Percentiles rank a stretch among this genome's conserved stretches.
phyloP scores from a whole-genome alignment of 108 stramenopile species.

The Nannochloropsis granulata region DNA sequence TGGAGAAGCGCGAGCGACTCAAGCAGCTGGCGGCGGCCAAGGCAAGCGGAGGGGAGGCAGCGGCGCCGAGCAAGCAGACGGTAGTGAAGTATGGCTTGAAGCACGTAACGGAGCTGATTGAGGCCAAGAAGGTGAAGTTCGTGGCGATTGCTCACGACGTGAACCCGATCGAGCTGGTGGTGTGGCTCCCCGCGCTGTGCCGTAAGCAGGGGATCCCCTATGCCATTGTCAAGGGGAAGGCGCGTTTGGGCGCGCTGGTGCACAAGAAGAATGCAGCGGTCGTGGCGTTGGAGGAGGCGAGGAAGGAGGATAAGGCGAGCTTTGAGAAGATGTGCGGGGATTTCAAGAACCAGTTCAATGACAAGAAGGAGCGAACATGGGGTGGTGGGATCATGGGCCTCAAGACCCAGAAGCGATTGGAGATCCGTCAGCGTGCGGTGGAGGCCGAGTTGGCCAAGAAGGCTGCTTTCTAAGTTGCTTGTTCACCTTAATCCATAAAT shows the following conservation, averaged over 20 bases:
- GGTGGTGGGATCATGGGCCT: conserved; percentile 99
- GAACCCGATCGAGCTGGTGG: conserved; percentile 93
- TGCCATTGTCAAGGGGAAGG: conserved; percentile 99
- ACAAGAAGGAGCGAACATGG: conserved; percentile 86
- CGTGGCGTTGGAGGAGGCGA: conserved; percentile 68
- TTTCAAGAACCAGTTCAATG: conserved; percentile 86
- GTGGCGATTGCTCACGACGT: conserved; percentile 97
- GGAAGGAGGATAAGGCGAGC: conserved; percentile 73
- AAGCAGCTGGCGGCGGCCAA: conserved; percentile 86
- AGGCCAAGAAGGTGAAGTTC: conserved; percentile 95
- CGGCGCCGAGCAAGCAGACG: conserved; percentile 43
- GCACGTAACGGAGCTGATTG: conserved; percentile 94
- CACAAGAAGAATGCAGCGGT: conserved; percentile 88
- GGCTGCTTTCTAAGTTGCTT: conserved; percentile 48
- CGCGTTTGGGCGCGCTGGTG: conserved; percentile 88
- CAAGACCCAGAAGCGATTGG: conserved; percentile 96
- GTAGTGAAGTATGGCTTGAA: conserved; percentile 93
- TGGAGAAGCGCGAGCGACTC: conserved; percentile 85
- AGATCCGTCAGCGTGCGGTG: conserved; percentile 87
- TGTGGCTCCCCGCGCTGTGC: conserved; percentile 98
- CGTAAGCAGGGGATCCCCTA: conserved; percentile 97
- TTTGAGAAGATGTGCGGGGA: conserved; percentile 58
- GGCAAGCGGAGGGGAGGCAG: conserved; percentile 52
- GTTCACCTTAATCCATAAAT: background rate
- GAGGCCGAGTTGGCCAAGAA: conserved; percentile 94